Conservation (phyloP, 129 eudicot species). For the Solidago caesia region DNA sequence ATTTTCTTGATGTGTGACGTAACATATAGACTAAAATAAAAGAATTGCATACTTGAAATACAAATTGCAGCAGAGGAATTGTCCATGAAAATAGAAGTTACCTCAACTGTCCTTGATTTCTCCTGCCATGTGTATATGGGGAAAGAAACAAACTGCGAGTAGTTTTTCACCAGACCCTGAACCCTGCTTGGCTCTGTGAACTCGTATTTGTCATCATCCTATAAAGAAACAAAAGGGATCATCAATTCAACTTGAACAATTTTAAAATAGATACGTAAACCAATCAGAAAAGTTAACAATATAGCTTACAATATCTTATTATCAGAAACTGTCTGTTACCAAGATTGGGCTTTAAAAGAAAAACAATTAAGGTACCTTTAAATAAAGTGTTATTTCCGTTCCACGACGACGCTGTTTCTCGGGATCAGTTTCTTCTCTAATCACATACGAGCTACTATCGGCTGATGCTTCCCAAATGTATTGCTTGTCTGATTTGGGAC, state of each 20-base stretch:
- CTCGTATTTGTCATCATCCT: slow-evolving; percentile 96
- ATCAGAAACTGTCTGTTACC: not conserved
- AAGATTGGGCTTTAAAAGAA: slow-evolving; percentile 10
- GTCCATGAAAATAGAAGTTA: slow-evolving; percentile 16
- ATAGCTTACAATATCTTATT: not conserved
- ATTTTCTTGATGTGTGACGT: not conserved
- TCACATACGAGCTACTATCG: slow-evolving; percentile 74
- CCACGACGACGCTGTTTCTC: slow-evolving; percentile 74
- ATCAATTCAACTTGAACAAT: not conserved
- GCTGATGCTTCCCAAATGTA: slow-evolving; percentile 90
- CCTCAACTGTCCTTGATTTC: slow-evolving; percentile 94
- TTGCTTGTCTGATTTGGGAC: slow-evolving; percentile 88
- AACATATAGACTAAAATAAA: not conserved
- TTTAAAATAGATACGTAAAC: not conserved
- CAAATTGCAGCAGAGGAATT: not conserved
- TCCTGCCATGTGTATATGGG: slow-evolving; percentile 99
- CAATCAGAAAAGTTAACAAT: not conserved
- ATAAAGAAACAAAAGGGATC: slow-evolving; percentile 20
- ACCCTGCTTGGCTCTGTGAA: slow-evolving; percentile 79
- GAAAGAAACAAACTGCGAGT: slow-evolving; percentile 92
- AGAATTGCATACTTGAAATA: not conserved
- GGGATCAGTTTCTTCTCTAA: slow-evolving; percentile 86
- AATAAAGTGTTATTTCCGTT: slow-evolving; percentile 82
- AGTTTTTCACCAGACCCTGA: slow-evolving; percentile 86
- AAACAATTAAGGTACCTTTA: slow-evolving; percentile 46